Percentiles rank a stretch among this genome's conserved stretches.
These are phyloP conservation scores for Cordyceps cicadae DNA, from an alignment of 2,329 filamentous ascomycete genomes.

Conservation along the genomic window DNA sequence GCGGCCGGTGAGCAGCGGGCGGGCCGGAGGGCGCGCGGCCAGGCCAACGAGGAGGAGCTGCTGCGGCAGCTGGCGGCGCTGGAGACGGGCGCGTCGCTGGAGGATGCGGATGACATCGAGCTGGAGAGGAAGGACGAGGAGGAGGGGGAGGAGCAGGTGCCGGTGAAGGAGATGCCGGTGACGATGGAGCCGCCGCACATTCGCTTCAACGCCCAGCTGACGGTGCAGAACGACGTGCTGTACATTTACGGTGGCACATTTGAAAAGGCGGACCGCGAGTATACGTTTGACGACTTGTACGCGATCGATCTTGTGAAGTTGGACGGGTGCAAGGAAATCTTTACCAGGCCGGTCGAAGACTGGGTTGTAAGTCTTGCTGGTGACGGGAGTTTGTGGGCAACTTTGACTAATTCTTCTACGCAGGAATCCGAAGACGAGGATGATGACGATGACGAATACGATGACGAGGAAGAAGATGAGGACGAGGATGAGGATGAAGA, in stretches of 20 bases:
- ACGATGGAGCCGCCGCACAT: slow-evolving; percentile 79
- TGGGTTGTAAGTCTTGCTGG: slow-evolving; percentile 54
- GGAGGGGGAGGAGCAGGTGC: slow-evolving; percentile 48
- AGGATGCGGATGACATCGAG: slow-evolving; percentile 41
- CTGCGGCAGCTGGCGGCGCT: slow-evolving; percentile 78
- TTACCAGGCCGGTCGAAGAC: slow-evolving; percentile 72
- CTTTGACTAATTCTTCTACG: slow-evolving; percentile 24
- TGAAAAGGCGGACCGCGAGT: slow-evolving; percentile 90
- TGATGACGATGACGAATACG: slow-evolving; percentile 48
- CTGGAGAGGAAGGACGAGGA: slow-evolving; percentile 43
- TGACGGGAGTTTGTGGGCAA: slow-evolving; percentile 17
- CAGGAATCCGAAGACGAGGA: slow-evolving; percentile 54
- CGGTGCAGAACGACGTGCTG: slow-evolving; percentile 84
- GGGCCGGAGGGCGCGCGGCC: slow-evolving; percentile 62
- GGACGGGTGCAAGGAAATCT: slow-evolving; percentile 88
- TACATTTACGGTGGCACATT: slow-evolving; percentile 95
- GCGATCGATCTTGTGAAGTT: slow-evolving; percentile 90
- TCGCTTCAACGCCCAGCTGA: slow-evolving; percentile 83
- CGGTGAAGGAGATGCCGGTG: slow-evolving; percentile 55
- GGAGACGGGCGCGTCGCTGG: slow-evolving; percentile 62
- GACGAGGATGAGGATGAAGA: slow-evolving; percentile 43
- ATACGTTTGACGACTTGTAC: slow-evolving; percentile 92
- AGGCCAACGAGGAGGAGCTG: slow-evolving; percentile 87
- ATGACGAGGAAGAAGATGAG: slow-evolving; percentile 44
- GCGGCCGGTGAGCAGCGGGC: slow-evolving; percentile 39